Evolutionary conservation across 164 flowering plant species (phyloP), one percentile per base, ranked within the genome.

Genomic region (Macadamia tetraphylla): DNA sequence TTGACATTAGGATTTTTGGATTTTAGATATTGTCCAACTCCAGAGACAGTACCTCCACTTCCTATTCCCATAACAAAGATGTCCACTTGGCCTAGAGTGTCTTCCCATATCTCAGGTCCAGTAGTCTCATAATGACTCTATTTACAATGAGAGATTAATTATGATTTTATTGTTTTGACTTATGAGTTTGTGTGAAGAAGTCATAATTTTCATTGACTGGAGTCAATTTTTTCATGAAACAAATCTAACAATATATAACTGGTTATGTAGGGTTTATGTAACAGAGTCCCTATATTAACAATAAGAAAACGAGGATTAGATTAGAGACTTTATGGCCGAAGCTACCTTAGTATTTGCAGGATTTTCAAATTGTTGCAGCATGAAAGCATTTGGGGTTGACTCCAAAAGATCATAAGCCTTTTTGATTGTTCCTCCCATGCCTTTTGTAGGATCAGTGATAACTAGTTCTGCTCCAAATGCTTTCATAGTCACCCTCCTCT

Each of bases 31-130:
- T 73, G 83, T 18, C 99, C 99, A 30, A 90, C 97, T 9, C 99
- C 97, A 59, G 96, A 76, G 31, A 95, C 96, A 3, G 99, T 92
- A 35, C 99, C 99, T 57, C 97, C 98, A 71, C 98, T 95, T 56
- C 99, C 96, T 17, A 95, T 91, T 73, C 98, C 99, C 98, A 92
- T 92, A 7, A 95, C 81, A 74, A 95, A 95, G 29, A 95, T 92
- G 74, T 95, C 97, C 67, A 95, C 94, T 70, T 89, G 76, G 52
- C 98, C 99, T 59, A 78, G 73, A 0, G 98, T 90, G 59, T 89
- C 99, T 67, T 92, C 90, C 98, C 99, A 95, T 74, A 92, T 90
- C 71, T 95, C 98, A 52, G 98, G 99, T 18, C 99, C 99, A 0
- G 97, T 95, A 0, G 97, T 95, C 74, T 95, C 96, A 78, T 88